Evolutionary conservation across 2,329 filamentous ascomycete genomes (phyloP).

Genomic region (Fusarium sp.): DNA sequence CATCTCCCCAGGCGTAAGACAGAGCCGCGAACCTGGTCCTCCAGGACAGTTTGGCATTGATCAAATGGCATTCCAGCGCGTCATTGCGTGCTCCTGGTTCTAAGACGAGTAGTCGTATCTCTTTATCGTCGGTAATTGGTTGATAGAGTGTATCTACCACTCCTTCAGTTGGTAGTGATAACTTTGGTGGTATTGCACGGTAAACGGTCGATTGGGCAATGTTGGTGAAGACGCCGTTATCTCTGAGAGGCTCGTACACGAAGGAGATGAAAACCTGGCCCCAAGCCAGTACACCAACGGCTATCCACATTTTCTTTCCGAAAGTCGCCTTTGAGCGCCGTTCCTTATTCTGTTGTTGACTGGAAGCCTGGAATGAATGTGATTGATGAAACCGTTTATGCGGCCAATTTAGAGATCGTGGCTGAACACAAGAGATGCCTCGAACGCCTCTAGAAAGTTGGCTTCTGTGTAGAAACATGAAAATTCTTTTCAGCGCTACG

Average conservation of each 20-base stretch:
- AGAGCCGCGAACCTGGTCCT: neutral
- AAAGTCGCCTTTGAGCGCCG: neutral
- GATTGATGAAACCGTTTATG: rapidly evolving
- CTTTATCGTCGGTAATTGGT: neutral
- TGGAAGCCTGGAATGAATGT: rapidly evolving
- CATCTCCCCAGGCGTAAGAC: neutral
- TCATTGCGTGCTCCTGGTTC: neutral
- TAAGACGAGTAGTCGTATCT: neutral
- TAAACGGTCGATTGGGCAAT: neutral
- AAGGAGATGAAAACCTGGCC: neutral
- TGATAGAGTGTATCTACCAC: rapidly evolving
- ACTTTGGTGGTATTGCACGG: neutral
- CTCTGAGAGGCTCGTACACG: neutral
- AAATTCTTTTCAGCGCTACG: rapidly evolving
- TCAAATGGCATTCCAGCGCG: neutral
- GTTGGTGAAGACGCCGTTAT: neutral
- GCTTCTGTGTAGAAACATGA: neutral
- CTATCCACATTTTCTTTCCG: rapidly evolving
- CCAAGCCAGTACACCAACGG: rapidly evolving
- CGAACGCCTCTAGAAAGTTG: rapidly evolving
- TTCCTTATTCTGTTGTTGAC: rapidly evolving
- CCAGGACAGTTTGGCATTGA: neutral
- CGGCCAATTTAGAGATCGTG: neutral
- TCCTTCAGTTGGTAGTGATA: rapidly evolving
- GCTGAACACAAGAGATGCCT: rapidly evolving